These are phyloP conservation scores for Talaromyces thailandensis DNA, from an alignment of 495 filamentous ascomycete species.

Conservation along the genomic window DNA sequence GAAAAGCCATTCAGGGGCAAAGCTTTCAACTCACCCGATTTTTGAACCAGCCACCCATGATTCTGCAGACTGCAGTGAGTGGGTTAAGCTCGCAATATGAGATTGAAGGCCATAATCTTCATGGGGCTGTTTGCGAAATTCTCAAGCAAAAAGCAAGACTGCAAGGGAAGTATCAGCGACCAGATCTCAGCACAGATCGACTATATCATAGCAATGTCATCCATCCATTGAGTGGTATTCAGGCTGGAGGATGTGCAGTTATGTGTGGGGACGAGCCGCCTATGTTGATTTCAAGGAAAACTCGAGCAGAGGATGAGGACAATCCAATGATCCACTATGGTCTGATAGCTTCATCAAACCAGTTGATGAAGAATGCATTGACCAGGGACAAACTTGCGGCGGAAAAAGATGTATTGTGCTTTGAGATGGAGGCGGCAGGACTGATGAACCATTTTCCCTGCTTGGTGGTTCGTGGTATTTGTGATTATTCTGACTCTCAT, in stretches of 20 bases:
- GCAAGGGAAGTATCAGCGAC: not conserved
- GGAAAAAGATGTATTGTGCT: conserved; percentile 23
- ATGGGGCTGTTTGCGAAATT: not conserved
- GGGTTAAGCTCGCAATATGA: conserved; percentile 3
- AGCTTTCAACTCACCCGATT: conserved; percentile 12
- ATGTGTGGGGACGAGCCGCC: not conserved
- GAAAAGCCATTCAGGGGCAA: conserved; percentile 4
- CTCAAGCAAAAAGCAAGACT: not conserved
- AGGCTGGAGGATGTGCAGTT: not conserved
- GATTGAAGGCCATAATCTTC: not conserved
- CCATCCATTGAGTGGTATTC: not conserved
- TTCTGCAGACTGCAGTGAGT: conserved; percentile 9
- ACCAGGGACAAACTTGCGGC: conserved; percentile 19
- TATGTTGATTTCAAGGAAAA: not conserved
- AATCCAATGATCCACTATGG: conserved; percentile 15
- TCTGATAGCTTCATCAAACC: conserved; percentile 15
- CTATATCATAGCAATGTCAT: not conserved
- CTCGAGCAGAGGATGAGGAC: conserved; percentile 5
- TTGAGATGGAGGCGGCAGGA: conserved; percentile 29
- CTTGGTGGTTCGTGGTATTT: conserved; percentile 26
- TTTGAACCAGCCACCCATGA: conserved; percentile 19
- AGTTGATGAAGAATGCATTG: conserved; percentile 12
- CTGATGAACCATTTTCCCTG: conserved; percentile 25
- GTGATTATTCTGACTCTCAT: conserved; percentile 26
- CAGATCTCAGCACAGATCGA: not conserved